Base-by-base conservation (phyloP, 306 rosid species). In the Lotus japonicus region DNA sequence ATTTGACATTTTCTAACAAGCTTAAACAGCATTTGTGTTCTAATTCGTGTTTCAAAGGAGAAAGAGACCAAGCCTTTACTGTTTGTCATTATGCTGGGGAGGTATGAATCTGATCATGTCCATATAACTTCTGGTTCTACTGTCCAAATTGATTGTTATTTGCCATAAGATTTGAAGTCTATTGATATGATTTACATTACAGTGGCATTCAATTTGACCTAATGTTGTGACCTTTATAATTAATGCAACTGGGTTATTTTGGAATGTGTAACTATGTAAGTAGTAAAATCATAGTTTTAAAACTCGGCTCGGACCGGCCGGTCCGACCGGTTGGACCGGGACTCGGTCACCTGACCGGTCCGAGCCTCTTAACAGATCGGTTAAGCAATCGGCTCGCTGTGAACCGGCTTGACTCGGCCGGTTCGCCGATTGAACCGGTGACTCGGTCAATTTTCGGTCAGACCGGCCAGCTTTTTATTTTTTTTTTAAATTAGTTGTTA, bases 21-120 rank as follows among this genome's bases (percentile, higher is more conserved):
- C 96, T 94, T 56, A 90, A 90, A 88, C 97, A 90, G 73, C 97
- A 94, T 80, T 77, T 94, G 73, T 77, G 67, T 43, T 80, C 88
- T 38, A 86, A 84, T 79, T 79, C 89, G 51, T 86, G 86, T 58
- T 94, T 94, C 80, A 94, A 81, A 81, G 96, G 97, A 78, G 96
- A 85, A 84, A 81, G 99, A 74, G 96, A 76, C 61, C 89, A 85
- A 73, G 97, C 92, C 63, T 94, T 94, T 80, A 71, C 96, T 43
- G 95, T 90, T 41, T 16, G 78, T 75, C 97, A 92, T 80, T 92
- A 92, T 82, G 97, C 97, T 0, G 97, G 97, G 78, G 96, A 92
- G 98, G 98, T 92, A 92, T 66, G 75, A 51, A 39, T 73, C 62
- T 81, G 66, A 67, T 58, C 66, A 67, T 78, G 36, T 51, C 58